A percentile compares a stretch with the other conserved stretches of the same genome.
Conservation (phyloP, 2,329 filamentous ascomycete species). For the Rugonectria rugulosa region DNA sequence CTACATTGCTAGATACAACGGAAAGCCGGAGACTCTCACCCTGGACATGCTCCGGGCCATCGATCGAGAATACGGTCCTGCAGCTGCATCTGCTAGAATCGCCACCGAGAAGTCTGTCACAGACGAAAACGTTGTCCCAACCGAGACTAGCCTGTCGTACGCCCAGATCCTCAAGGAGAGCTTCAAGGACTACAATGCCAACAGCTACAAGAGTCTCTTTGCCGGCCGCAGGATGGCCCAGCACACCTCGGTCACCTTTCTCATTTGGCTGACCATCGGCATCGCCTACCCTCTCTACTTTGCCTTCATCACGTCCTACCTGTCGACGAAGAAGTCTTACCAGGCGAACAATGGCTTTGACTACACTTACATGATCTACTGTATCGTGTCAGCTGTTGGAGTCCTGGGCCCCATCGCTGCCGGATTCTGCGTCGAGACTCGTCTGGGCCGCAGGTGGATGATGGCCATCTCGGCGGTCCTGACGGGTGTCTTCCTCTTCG, state of each 20-base stretch:
- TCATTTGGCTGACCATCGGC: constrained; percentile 55
- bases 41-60: constrained; percentile 29
- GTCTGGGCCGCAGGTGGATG: constrained; percentile 52
- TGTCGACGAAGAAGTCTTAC: constrained; percentile 47
- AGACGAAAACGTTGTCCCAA: not conserved
- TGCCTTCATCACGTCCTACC: constrained; percentile 55
- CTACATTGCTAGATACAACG: constrained; percentile 49
- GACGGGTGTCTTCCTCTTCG: constrained; percentile 53
- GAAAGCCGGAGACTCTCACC: constrained; percentile 24
- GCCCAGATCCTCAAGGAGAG: constrained; percentile 34
- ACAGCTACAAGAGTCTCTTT: constrained; percentile 44
- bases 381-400: constrained; percentile 48
- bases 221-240: constrained; percentile 42
- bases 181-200: constrained; percentile 36
- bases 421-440: constrained; percentile 49
- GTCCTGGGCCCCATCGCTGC: constrained; percentile 51
- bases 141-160: constrained; percentile 16
- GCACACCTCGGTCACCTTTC: constrained; percentile 47
- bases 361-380: constrained; percentile 46
- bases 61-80: constrained; percentile 8
- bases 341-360: constrained; percentile 34
- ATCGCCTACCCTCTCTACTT: constrained; percentile 57
- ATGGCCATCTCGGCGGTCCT: constrained; percentile 51
- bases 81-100: not conserved
- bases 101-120: not conserved